phyloP scores from a whole-genome alignment of 805 yeast genomes.

The Lachancea lanzarotensis region DNA sequence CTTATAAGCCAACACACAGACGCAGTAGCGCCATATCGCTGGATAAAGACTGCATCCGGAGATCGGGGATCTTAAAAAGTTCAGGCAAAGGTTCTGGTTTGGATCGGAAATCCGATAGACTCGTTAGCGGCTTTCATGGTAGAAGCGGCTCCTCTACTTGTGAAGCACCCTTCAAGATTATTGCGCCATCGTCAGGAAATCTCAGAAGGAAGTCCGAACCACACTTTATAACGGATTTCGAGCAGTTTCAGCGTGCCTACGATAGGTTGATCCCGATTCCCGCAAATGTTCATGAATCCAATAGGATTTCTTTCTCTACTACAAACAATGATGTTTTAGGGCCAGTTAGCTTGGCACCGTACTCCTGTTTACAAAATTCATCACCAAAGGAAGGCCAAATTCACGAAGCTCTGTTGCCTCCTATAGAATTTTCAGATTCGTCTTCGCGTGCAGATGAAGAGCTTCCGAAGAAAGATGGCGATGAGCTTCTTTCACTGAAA shows the following conservation, averaged over 20 bases:
- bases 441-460: constrained; percentile 1
- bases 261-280: constrained; percentile 17
- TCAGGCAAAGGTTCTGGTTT: not conserved
- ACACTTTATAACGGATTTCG: constrained; percentile 14
- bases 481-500: not conserved
- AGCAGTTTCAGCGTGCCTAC: constrained; percentile 18
- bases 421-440: not conserved
- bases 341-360: not conserved
- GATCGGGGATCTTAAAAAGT: not conserved
- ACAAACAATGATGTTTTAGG: not conserved
- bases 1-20: not conserved
- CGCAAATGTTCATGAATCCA: constrained; percentile 21
- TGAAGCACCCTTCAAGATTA: not conserved
- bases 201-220: constrained; percentile 24
- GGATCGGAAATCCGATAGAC: not conserved
- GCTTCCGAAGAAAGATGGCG: not conserved
- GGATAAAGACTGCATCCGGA: not conserved
- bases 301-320: constrained; percentile 6
- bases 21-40: constrained; percentile 2
- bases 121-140: too few relatives aligned
- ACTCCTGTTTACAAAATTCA: not conserved
- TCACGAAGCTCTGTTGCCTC: not conserved
- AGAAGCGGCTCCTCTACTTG: not conserved
- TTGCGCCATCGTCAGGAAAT: constrained; percentile 25
- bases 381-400: not conserved